Base-by-base conservation (phyloP, 2,329 filamentous ascomycete genomes). In the Exophiala alcalophila region DNA sequence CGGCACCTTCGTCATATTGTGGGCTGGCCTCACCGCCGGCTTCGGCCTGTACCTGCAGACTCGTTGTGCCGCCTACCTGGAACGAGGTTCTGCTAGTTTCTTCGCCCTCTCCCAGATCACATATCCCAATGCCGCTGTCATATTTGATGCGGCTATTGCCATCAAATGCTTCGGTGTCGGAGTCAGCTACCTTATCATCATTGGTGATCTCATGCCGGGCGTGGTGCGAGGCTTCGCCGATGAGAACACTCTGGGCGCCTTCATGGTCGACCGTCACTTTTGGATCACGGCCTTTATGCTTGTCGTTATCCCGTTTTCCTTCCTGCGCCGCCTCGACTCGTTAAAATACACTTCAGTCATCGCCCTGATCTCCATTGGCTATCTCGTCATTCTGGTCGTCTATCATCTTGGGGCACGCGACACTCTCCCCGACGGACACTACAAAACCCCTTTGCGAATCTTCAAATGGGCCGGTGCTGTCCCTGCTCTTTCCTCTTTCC, bases 211-310 rank as follows among this genome's bases (percentile, higher is more conserved):
- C 50, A 98, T 98, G 92, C 92, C 92, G 1, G 91, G 89, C 26
- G 92, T 98, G 7, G 81, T 92, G 16, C 70, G 80, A 48, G 92
- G 90, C 4, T 91, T 98, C 64, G 78, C 80, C 49, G 74, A 77
- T 33, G 69, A 72, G 35, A 77, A 78, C 14, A 77, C 74, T 12
- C 73, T 78, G 2, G 69, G 84, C 30, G 76, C 80, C 1, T 97
- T 91, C 59, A 68, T 97, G 51, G 76, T 91, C 29, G 89, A 97
- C 61, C 80, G 92, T 36, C 84, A 92, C 62, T 98, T 98, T 63
- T 98, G 92, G 92, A 86, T 98, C 49, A 97, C 92, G 2, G 90
- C 83, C 1, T 98, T 98, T 62, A 95, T 98, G 89, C 85, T 64
- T 56, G 74, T 47, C 5, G 86, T 98, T 54, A 97, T 98, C 53